phyloP scores from a whole-genome alignment of 2,329 filamentous ascomycete species.

The Talaromyces sp. region DNA sequence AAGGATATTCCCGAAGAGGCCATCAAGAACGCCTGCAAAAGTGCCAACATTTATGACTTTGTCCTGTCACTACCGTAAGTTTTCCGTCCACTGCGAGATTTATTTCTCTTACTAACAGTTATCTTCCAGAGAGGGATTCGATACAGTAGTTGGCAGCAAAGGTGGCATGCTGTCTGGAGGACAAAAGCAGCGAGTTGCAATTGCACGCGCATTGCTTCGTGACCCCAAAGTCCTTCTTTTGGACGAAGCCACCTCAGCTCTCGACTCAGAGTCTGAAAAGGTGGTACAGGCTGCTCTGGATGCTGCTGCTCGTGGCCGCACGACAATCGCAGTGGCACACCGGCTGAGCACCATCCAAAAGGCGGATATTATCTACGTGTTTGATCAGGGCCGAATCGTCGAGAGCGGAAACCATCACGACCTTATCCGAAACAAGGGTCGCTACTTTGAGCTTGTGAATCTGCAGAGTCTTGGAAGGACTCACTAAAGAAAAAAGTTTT shows the following conservation, averaged over 20 bases:
- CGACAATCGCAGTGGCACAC: constrained; percentile 92
- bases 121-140: constrained; percentile 62
- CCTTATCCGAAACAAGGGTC: constrained; percentile 62
- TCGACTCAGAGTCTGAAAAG: constrained; percentile 47
- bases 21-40: constrained; percentile 73
- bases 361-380: constrained; percentile 93
- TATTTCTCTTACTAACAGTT: constrained; percentile 17
- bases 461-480: constrained; percentile 59
- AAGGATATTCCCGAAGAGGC: constrained; percentile 65
- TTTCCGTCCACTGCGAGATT: neutral
- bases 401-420: constrained; percentile 77
- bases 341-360: constrained; percentile 88
- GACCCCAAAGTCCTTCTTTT: constrained; percentile 81
- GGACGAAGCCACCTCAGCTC: constrained; percentile 64
- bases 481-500: neutral
- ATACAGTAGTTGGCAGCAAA: constrained; percentile 80
- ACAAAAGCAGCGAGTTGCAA: constrained; percentile 91
- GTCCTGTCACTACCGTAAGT: constrained; percentile 70
- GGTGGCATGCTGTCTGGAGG: constrained; percentile 81
- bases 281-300: constrained; percentile 67
- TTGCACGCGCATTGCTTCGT: constrained; percentile 85
- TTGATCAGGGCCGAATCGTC: constrained; percentile 80
- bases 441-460: constrained; percentile 74
- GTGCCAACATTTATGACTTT: constrained; percentile 91
- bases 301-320: constrained; percentile 74